Conservation (phyloP, 768 basidiomycete genomes). For the Arthromyces matolae region DNA sequence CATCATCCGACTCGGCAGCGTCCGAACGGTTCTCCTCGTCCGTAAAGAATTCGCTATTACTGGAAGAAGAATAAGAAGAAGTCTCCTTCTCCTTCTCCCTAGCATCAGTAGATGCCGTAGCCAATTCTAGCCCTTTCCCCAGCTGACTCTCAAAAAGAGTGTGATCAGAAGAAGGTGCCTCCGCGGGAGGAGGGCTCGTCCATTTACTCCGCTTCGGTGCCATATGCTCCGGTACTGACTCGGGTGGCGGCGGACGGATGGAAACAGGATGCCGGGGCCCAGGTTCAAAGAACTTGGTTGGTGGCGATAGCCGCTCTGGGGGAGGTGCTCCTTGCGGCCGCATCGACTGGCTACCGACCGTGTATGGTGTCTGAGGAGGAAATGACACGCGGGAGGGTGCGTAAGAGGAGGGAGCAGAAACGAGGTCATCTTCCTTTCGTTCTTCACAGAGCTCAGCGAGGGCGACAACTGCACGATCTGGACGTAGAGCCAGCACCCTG, state of each 20-base stretch:
- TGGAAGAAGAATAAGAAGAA: slow-evolving; percentile 48
- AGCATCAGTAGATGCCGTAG: slow-evolving; percentile 59
- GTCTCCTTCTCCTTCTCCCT: slow-evolving; percentile 56
- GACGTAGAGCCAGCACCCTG: slow-evolving; percentile 74
- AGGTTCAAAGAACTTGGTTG: slow-evolving; percentile 46
- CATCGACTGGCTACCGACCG: slow-evolving; percentile 58
- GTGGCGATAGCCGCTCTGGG: slow-evolving; percentile 53
- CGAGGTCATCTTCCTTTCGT: slow-evolving; percentile 64
- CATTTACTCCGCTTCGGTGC: slow-evolving; percentile 76
- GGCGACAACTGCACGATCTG: slow-evolving; percentile 76
- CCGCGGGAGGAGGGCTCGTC: slow-evolving; percentile 82
- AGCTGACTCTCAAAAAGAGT: slow-evolving; percentile 65
- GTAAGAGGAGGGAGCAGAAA: slow-evolving; percentile 44
- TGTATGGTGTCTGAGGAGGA: slow-evolving; percentile 71
- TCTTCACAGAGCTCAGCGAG: slow-evolving; percentile 92
- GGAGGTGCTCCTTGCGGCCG: slow-evolving; percentile 41
- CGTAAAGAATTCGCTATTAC: slow-evolving; percentile 60
- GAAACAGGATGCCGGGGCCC: slow-evolving; percentile 29
- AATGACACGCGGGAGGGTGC: slow-evolving; percentile 41
- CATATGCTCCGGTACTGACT: slow-evolving; percentile 86
- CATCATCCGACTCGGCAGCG: slow-evolving; percentile 61
- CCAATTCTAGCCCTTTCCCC: slow-evolving; percentile 61
- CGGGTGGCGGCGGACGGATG: slow-evolving; percentile 54
- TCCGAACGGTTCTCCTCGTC: slow-evolving; percentile 65
- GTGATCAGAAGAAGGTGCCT: slow-evolving; percentile 65